Base-by-base conservation (phyloP, 345 rosid genomes). In the Noccaea bulbosa region DNA sequence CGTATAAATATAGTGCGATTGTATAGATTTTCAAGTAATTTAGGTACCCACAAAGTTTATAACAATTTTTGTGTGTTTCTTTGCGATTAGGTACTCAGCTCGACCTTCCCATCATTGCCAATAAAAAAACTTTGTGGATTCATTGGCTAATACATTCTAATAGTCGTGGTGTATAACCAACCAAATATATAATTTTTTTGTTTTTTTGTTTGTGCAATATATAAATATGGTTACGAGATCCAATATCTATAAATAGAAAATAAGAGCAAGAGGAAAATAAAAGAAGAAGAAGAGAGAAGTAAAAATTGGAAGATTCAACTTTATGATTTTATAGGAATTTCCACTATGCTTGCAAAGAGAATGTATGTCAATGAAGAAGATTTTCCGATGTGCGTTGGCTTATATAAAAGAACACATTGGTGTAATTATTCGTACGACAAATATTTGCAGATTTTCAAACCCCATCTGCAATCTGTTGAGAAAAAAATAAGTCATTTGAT, bases 261-360 rank as follows among this genome's bases (percentile, higher is more conserved):
- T 14, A n/a, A 54, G 38, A 52, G 45, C 32, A 32, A 37, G 38
- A 52, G 8, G 22, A 68, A 11, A 30, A 11, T 6, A 30, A 30
- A 14, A 45, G 16, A 11, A 44, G 30, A 46, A 16, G 15, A 47
- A 34, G 20, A 44, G 32, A 70, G 33, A 70, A 55, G 46, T 55
- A 52, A 34, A 39, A 59, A 27, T 30, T 9, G 41, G 50, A 59
- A 70, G 41, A 57, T 58, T 38, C 56, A 24, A 12, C 56, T 68
- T 56, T 14, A 51, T 40, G 30, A 30, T 40, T n/a, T 14, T 33
- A 58, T 20, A 20, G 9, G 44, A 43, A 45, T 45, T 54, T 32
- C 44, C n/a, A 68, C 8, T 17, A 40, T 39, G 50, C 24, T 15
- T 49, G 38, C 0, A 65, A 17, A 33, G 4, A 49, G 17, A 14